Conservation (phyloP, 345 rosid genomes). For the Arabidopsis suecica region DNA sequence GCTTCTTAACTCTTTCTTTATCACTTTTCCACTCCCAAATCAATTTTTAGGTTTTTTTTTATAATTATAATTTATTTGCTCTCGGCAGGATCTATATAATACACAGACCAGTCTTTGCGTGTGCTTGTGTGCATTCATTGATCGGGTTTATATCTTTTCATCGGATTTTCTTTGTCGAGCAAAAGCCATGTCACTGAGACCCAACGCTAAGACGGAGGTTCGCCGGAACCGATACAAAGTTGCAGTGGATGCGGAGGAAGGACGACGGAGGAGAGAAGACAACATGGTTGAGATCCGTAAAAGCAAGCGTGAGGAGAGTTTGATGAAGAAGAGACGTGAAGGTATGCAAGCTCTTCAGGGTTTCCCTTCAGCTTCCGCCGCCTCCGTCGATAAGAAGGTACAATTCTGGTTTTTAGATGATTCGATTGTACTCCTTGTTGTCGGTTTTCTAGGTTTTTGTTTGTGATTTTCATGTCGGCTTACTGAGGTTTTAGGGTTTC, state of each 20-base stretch:
- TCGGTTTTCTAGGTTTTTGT: background rate
- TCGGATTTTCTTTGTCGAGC: background rate
- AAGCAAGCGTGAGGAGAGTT: constrained; percentile 86
- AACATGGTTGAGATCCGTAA: constrained; percentile 98
- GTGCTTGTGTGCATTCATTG: constrained; percentile 4
- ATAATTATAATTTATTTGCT: background rate
- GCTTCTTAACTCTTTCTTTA: background rate
- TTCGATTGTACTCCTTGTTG: background rate
- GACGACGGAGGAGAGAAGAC: constrained; percentile 88
- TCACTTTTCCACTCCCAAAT: constrained; percentile 19
- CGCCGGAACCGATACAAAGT: constrained; percentile 85
- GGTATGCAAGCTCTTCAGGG: constrained; percentile 64
- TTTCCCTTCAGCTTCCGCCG: constrained; percentile 51
- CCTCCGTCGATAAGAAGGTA: constrained; percentile 70
- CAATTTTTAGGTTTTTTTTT: constrained; percentile 22
- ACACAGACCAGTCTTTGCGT: background rate
- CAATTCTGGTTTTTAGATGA: background rate
- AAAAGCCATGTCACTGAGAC: constrained; percentile 73
- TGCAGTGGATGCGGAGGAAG: constrained; percentile 89
- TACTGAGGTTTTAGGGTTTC: constrained; percentile 29
- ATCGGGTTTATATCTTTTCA: background rate
- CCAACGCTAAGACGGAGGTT: constrained; percentile 71
- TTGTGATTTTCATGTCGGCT: background rate
- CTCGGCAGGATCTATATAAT: constrained; percentile 23
- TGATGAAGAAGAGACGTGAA: constrained; percentile 93